Conservation (phyloP, 345 rosid genomes). For the Syzygium oleosum region DNA sequence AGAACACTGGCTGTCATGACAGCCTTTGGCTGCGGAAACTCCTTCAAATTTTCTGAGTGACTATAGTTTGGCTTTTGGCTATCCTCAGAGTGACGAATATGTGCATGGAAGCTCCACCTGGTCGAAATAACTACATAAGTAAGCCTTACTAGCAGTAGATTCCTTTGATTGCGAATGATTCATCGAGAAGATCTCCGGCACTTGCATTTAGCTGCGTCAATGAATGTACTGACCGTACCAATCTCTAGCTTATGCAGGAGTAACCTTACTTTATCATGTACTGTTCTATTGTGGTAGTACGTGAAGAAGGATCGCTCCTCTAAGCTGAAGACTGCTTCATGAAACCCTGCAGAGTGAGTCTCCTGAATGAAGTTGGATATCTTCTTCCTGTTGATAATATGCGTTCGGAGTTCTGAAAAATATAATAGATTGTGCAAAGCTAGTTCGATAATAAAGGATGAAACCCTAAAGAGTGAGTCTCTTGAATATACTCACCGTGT, state of each 20-base stretch:
- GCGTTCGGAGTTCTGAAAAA: no score
- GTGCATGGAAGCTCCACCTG: neutral
- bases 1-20: no score
- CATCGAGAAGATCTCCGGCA: neutral
- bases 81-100: accelerated
- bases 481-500: no score
- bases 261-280: neutral
- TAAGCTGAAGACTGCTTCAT: neutral
- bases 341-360: no score
- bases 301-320: neutral
- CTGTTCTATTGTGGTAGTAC: neutral
- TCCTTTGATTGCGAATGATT: neutral
- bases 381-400: no score
- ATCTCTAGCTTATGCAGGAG: neutral
- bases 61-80: neutral
- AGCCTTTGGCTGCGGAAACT: neutral
- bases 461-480: no score
- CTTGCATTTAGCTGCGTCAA: neutral
- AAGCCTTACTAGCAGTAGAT: neutral
- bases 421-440: no score
- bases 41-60: neutral
- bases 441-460: no score
- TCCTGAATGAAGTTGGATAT: no score
- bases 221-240: neutral
- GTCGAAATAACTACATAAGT: neutral